Conservation (phyloP, 2,329 filamentous ascomycete genomes). For the Ophiostoma montium region DNA sequence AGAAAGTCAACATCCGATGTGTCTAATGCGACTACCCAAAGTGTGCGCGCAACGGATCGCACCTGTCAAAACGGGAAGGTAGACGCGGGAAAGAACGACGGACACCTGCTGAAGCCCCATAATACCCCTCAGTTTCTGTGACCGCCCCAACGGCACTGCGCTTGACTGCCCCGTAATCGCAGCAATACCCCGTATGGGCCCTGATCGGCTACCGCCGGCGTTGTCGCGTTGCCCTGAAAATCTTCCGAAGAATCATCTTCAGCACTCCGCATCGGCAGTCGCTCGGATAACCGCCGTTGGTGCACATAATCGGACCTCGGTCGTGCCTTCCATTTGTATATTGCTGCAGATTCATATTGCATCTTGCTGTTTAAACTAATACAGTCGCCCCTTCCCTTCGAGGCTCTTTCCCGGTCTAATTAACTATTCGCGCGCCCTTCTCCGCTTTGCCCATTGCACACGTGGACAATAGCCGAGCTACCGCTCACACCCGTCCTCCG, state of each 20-base stretch:
- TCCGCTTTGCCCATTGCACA: background rate
- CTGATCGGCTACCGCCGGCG: background rate
- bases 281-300: conserved; percentile 5
- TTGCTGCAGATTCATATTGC: background rate
- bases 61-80: conserved; percentile 5
- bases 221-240: background rate
- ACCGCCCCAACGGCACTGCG: background rate
- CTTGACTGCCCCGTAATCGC: background rate
- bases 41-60: conserved; percentile 1
- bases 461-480: background rate
- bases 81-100: conserved; percentile 4
- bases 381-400: too few species aligned
- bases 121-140: too few species aligned
- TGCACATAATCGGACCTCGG: background rate
- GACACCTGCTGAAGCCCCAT: too few species aligned
- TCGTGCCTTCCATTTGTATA: background rate
- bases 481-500: background rate
- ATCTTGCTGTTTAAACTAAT: background rate
- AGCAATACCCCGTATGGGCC: background rate
- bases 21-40: background rate
- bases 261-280: conserved; percentile 6
- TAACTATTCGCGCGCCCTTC: too few species aligned
- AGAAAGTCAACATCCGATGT: background rate
- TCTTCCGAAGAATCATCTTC: conserved; percentile 6
- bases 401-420: too few species aligned